Percentiles rank a stretch among this genome's conserved stretches.
These are phyloP conservation scores for Talaromyces proteolyticus DNA, from an alignment of 495 filamentous ascomycete genomes.

Conservation along the genomic window DNA sequence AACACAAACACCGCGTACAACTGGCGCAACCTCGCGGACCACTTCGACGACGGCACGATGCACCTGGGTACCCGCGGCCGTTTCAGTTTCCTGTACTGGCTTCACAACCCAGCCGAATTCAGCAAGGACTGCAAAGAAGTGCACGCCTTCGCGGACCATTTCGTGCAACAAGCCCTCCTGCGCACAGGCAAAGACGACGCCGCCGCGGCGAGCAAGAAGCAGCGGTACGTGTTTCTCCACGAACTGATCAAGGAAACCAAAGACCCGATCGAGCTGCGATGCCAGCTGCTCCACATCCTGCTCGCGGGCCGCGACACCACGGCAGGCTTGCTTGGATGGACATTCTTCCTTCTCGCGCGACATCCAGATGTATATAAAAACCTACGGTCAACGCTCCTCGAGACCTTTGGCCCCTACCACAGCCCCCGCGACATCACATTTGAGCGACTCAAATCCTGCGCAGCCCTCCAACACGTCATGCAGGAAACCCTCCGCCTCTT, in stretches of 20 bases:
- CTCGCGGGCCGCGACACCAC: slow-evolving; percentile 51
- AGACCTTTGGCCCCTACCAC: slow-evolving; percentile 29
- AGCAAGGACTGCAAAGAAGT: slow-evolving; percentile 28
- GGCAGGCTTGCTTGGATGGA: slow-evolving; percentile 45
- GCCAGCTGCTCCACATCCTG: slow-evolving; percentile 45
- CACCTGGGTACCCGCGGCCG: slow-evolving; percentile 24
- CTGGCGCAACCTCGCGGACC: slow-evolving; percentile 34
- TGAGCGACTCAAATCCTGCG: slow-evolving; percentile 29
- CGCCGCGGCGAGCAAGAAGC: slow-evolving; percentile 7
- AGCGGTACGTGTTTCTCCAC: slow-evolving; percentile 61
- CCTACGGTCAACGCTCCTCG: slow-evolving; percentile 30
- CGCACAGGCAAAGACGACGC: slow-evolving; percentile 5
- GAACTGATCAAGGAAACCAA: slow-evolving; percentile 58
- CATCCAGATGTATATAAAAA: slow-evolving; percentile 48
- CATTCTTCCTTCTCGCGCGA: slow-evolving; percentile 56
- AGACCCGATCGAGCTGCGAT: slow-evolving; percentile 50
- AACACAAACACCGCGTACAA: slow-evolving; percentile 23
- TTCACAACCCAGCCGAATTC: slow-evolving; percentile 25
- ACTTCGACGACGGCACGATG: slow-evolving; percentile 37
- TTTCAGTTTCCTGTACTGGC: slow-evolving; percentile 26
- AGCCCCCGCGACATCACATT: slow-evolving; percentile 22
- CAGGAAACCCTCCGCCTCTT: slow-evolving; percentile 45
- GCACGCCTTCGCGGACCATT: slow-evolving; percentile 28
- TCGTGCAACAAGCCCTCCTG: neutral
- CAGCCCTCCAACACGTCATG: slow-evolving; percentile 32